Conservation (phyloP, 2,329 filamentous ascomycete genomes). For the Aspergillus sp. region DNA sequence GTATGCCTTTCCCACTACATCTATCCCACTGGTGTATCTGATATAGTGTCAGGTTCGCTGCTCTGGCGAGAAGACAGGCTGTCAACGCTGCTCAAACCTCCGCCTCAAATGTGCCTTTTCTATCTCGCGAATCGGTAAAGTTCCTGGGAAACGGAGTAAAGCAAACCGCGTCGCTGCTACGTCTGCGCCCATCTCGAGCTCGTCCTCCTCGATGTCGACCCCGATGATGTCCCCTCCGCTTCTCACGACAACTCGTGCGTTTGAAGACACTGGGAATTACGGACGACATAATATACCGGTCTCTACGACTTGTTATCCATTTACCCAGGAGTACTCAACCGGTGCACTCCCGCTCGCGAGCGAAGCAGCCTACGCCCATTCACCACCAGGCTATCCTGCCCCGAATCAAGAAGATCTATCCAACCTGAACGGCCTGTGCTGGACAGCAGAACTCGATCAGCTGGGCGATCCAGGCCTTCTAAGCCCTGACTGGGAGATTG, state of each 20-base stretch:
- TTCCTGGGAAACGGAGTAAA: constrained; percentile 18
- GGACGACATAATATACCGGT: not conserved
- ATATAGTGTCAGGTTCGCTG: constrained; percentile 14
- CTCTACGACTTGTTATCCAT: not conserved
- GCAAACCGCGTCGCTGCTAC: constrained; percentile 15
- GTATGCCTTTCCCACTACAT: not conserved
- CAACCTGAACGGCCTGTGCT: constrained; percentile 5
- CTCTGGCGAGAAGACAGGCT: constrained; percentile 18
- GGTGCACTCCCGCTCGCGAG: not conserved
- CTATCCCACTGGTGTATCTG: not conserved
- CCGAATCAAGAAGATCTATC: not conserved
- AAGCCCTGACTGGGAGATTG: constrained; percentile 13
- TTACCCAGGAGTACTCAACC: not conserved
- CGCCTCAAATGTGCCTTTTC: constrained; percentile 16
- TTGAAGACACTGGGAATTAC: not conserved
- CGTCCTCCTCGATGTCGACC: constrained; percentile 5
- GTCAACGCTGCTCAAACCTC: constrained; percentile 18
- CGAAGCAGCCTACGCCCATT: not conserved
- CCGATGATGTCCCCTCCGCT: constrained; percentile 5
- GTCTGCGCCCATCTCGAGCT: not conserved
- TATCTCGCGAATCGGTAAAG: constrained; percentile 19
- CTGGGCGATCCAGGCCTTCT: constrained; percentile 2
- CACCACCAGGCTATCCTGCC: not conserved
- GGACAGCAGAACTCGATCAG: constrained; percentile 13
- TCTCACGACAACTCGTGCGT: not conserved